Base-by-base conservation (phyloP, 768 basidiomycete genomes). In the Termitomyces sp. region DNA sequence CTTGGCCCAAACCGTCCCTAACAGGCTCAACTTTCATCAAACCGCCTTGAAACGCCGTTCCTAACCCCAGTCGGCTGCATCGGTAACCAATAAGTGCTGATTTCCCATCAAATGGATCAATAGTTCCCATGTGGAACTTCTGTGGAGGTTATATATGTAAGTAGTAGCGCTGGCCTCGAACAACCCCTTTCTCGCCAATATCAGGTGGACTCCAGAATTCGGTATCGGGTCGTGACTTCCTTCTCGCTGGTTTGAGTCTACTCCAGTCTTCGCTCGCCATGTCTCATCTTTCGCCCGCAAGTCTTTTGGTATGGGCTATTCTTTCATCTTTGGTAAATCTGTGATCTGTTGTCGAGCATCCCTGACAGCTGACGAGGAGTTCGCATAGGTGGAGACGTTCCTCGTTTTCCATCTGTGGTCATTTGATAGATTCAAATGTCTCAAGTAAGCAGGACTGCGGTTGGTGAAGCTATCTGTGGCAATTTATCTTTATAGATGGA, bases 331-430 rank as follows among this genome's bases (percentile, higher is more conserved):
- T 84, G 74, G 89, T 91, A 63, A 24, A 83, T 76, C 1, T 46
- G 12, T 22, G 4, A 35, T n/a, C 18, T 16, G 49, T 61, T 15
- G 20, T 50, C 24, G 20, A 39, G n/a, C 35, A 38, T n/a, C 6
- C 7, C 22, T 39, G 40, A 40, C 16, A 24, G 3, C 2, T 44
- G 11, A 38, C 42, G 22, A 33, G 16, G 11, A 40, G 18, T 5
- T 7, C 24, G 12, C 5, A n/a, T 56, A 91, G 90, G 74, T 90
- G 7, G 82, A 80, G 1, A 66, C 66, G 3, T 92, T 92, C 69
- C 77, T 92, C 7, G 16, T 92, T 2, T 88, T 83, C 69, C 91
- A 92, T 68, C 73, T 92, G 55, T 92, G 89, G 87, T 86, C 87
- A 6, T 93, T 89, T 68, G 91, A 93, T 70, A 80, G 82, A 60